Base-by-base conservation (phyloP, 2,329 filamentous ascomycete species). In the Huntiella decipiens region DNA sequence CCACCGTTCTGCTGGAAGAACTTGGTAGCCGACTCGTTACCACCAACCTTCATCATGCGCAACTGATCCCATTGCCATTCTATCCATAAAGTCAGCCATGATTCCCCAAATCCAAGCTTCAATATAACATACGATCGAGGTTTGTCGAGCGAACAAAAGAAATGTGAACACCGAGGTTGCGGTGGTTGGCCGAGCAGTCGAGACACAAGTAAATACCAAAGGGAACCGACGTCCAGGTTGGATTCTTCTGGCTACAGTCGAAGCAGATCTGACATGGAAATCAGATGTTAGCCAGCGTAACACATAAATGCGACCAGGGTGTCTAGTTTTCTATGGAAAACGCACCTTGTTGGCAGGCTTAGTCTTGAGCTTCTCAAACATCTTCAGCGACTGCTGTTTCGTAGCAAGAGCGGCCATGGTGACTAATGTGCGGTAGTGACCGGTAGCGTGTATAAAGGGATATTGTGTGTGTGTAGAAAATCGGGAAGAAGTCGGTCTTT, bases 21-120 rank as follows among this genome's bases (percentile, higher is more conserved):
- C 65, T 94, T 95, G 57, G 87, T 95, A 42, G 91, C 91, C 49
- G 86, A 94, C 65, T 96, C 88, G 58, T 98, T 98, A 48, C 91
- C 91, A 53, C 91, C 91, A 12, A 96, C 86, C 66, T 98, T 98
- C 88, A 98, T 96, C 48, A 88, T 65, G 44, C 91, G 82, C 50
- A 98, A 73, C 62, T 98, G 91, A 54, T 95, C 86, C 91, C 91
- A 98, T 82, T 95, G 86, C 91, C 91, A 98, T 68, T 84, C 79
- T 83, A 56, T 34, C 38, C 17, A 41, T 52, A 48, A 52, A 52
- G 61, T 45, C 33, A 12, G 19, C 13, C 13, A 43, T 38, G 7
- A 33, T 38, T 6, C 8, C 8, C 36, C 1, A 8, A 38, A 38
- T 8, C 8, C 13, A 15, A 28, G 12, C 8, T 16, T 11, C 12